phyloP scores from a whole-genome alignment of 2,329 filamentous ascomycete genomes.

The Fonsecaea multimorphosa region DNA sequence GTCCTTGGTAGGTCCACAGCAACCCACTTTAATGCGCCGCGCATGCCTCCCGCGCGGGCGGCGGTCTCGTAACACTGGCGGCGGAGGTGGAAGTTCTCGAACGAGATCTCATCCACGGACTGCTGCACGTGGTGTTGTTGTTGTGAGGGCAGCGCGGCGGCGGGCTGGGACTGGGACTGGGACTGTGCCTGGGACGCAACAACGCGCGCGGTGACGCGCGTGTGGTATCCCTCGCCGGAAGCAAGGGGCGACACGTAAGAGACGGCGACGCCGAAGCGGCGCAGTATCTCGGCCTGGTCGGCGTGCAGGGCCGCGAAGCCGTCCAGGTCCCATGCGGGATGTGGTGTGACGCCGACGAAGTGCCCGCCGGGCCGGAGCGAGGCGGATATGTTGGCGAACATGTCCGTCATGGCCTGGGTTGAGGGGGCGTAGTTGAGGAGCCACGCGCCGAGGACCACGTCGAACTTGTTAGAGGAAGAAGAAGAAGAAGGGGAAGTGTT shows the following conservation, averaged over 20 bases:
- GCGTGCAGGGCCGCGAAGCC: conserved; percentile 37
- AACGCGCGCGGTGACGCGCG: conserved; percentile 28
- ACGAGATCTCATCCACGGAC: conserved; percentile 25
- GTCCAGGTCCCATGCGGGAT: conserved; percentile 38
- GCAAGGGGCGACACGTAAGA: not conserved
- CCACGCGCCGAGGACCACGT: conserved; percentile 48
- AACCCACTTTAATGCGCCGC: conserved; percentile 19
- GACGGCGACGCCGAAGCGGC: conserved; percentile 9
- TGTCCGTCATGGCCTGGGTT: conserved; percentile 41
- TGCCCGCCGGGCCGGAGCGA: conserved; percentile 46
- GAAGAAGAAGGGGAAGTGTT: too few relatives aligned
- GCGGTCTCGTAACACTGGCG: conserved; percentile 21
- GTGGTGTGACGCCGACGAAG: conserved; percentile 44
- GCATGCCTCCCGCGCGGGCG: conserved; percentile 22
- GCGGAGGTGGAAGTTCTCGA: conserved; percentile 30
- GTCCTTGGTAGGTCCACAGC: conserved; percentile 8
- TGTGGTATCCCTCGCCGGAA: conserved; percentile 19
- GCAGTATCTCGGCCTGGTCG: conserved; percentile 1
- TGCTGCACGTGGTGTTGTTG: conserved; percentile 20
- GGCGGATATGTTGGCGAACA: conserved; percentile 46
- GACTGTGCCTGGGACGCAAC: too few relatives aligned
- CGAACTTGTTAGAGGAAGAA: too few relatives aligned
- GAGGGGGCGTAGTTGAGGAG: conserved; percentile 48
- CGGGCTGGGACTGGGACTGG: too few relatives aligned
- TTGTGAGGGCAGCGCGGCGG: too few relatives aligned